Percentiles rank a stretch among this genome's conserved stretches.
These are phyloP conservation scores for Clonostachys rhizophaga DNA, from an alignment of 2,329 filamentous ascomycete genomes.

Conservation along the genomic window DNA sequence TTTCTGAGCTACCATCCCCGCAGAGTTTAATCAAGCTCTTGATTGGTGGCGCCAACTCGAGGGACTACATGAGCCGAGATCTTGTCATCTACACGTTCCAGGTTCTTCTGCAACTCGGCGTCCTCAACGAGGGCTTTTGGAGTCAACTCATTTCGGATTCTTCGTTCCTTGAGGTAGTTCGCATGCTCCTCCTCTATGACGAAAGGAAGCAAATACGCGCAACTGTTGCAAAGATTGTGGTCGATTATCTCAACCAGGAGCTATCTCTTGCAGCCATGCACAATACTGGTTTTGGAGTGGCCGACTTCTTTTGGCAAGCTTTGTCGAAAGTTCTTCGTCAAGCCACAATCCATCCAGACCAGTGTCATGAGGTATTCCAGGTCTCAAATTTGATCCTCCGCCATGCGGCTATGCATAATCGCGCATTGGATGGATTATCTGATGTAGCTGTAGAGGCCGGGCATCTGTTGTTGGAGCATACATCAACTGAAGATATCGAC, in stretches of 20 bases:
- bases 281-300: not conserved
- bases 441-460: slow-evolving; percentile 6
- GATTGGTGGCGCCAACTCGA: too few species aligned
- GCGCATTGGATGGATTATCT: not conserved
- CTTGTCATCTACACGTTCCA: too few species aligned
- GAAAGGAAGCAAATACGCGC: not conserved
- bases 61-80: too few species aligned
- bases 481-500: slow-evolving; percentile 32
- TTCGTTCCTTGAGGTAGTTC: not conserved
- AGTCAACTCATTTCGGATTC: not conserved
- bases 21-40: too few species aligned
- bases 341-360: slow-evolving; percentile 12
- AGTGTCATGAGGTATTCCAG: slow-evolving; percentile 16
- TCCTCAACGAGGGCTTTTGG: too few species aligned
- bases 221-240: slow-evolving; percentile 20
- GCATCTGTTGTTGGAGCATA: slow-evolving; percentile 27
- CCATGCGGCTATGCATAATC: not conserved
- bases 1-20: too few species aligned
- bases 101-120: too few species aligned
- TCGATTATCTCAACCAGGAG: not conserved
- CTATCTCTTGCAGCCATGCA: not conserved
- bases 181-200: not conserved
- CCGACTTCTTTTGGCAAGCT: slow-evolving; percentile 7
- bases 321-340: slow-evolving; percentile 18
- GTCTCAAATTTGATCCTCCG: slow-evolving; percentile 4